These are phyloP conservation scores for Globisporangium carolinianum DNA, from an alignment of 352 stramenopile species.

Conservation along the genomic window DNA sequence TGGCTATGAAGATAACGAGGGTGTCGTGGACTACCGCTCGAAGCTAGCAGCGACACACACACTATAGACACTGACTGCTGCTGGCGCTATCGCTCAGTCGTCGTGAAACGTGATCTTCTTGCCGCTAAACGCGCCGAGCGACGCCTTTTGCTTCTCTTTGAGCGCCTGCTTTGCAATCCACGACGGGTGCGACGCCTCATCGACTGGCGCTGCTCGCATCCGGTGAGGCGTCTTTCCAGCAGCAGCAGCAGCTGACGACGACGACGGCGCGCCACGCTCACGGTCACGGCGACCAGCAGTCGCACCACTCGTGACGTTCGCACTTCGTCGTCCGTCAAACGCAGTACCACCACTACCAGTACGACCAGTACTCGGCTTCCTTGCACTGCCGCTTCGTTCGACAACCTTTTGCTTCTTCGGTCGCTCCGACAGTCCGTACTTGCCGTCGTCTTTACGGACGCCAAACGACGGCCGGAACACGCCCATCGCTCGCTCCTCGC, in stretches of 20 bases:
- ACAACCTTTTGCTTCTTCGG: slow-evolving; percentile 60
- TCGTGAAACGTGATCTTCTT: slow-evolving; percentile 83
- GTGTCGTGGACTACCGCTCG: background rate
- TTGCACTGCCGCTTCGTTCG: slow-evolving; percentile 9
- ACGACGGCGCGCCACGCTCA: slow-evolving; percentile 16
- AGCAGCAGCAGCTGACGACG: background rate
- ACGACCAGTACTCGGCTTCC: background rate
- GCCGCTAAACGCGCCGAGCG: slow-evolving; percentile 57
- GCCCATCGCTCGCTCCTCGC: slow-evolving; percentile 36
- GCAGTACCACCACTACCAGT: background rate
- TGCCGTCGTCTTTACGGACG: slow-evolving; percentile 21
- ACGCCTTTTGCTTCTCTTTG: slow-evolving; percentile 77
- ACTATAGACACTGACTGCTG: no score
- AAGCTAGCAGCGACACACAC: no score
- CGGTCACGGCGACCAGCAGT: background rate
- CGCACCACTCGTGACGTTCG: no score
- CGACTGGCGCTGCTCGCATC: background rate
- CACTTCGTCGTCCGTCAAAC: no score
- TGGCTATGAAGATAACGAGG: background rate
- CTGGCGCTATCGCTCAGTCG: slow-evolving; percentile 11
- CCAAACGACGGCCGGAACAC: slow-evolving; percentile 28
- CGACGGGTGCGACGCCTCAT: slow-evolving; percentile 42
- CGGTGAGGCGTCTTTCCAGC: background rate
- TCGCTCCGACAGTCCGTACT: slow-evolving; percentile 71
- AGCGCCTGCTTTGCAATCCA: slow-evolving; percentile 79